Base-by-base conservation (phyloP, 2,329 filamentous ascomycete genomes). In the Paecilomyces fulvus region DNA sequence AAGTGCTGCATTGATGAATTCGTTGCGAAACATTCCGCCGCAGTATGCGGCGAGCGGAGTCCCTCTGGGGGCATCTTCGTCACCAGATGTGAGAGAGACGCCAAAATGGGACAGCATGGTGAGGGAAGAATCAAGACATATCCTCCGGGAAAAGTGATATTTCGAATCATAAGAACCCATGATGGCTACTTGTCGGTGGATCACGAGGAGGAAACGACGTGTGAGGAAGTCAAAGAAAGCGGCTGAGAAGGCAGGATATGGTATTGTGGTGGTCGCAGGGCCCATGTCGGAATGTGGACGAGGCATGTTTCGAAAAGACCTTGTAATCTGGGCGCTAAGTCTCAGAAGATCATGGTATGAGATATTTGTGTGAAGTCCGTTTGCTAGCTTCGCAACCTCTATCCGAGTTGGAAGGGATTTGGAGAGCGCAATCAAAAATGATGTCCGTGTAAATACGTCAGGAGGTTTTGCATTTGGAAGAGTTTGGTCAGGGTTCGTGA, bases 201-300 rank as follows among this genome's bases (percentile, higher is more conserved):
- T 69, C 0, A 77, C 73, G 12, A 85, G 74, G 1, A 84, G 61
- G 61, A 83, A 84, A 12, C 83, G 79, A 4, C 79, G 78, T 3
- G 80, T 70, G 0, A 80, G 69, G 46, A 79, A 77, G 52, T 83
- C 77, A 25, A 82, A 67, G 4, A 83, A 63, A 9, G 56, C 52
- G 1, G 58, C 58, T 1, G 55, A 56, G 20, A 59, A 61, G 10
- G 57, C 57, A 3, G 61, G 60, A 3, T 67, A 67, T 2, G 70
- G 67, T 1, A 43, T 43, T 7, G 25, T 28, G 25, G 25, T 5
- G 25, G 7, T 7, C 25, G 4, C 25, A 17, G 37, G 14, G 8
- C 20, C 17, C 14, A 17, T 43, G 8, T 43, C n/a, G 17, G 14
- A 43, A 6, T 9, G 37, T 17, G 37, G 37, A n/a, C 8, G 37